Evolutionary conservation across 2,329 filamentous ascomycete genomes (phyloP), one percentile per base, ranked within the genome.

Genomic region (Pestalotiopsis sp.): DNA sequence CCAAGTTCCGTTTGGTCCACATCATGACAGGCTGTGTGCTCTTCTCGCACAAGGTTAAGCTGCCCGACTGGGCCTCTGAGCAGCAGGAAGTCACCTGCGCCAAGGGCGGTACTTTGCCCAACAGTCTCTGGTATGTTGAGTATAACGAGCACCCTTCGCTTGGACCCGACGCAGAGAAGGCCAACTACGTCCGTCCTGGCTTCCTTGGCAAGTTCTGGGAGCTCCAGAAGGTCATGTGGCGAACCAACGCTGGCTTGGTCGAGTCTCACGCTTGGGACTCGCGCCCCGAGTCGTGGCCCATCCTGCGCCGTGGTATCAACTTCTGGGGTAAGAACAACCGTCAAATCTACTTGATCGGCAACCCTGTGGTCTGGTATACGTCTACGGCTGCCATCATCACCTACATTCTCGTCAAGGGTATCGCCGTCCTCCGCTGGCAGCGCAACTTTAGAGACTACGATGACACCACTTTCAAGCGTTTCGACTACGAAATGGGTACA

Each of bases 31-130:
- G 95, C 61, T 99, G 96, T 78, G 93, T 92, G 13, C 87, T 99
- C 27, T 99, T 99, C 86, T 98, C 95, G 0, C 96, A 99, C 87
- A 98, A 98, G 84, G 95, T 98, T 79, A 99, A 99, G 85, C 91
- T 99, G 69, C 96, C 96, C 3, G 94, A 97, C 2, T 99, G 96
- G 96, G 96, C 93, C 61, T 99, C 92, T 66, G 96, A 98, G 80
- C 96, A 99, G 81, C 96, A 99, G 80, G 96, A 99, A 82, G 96
- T 99, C n/a, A 98, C 95, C 23, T 99, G 96, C 78, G 96, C 96
- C 7, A 92, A 91, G 74, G 92, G 93, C 62, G 96, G 94, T 74
- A 97, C 94, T 71, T 84, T 98, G 49, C 96, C 96, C 67, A 99
- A 99, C 87, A 97, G 94, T 76, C 83, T 99, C 73, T 99, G 96